Percentiles rank a stretch among this genome's conserved stretches.
Conservation (phyloP, 1,139 yeast species). For the Blastobotrys apis region DNA sequence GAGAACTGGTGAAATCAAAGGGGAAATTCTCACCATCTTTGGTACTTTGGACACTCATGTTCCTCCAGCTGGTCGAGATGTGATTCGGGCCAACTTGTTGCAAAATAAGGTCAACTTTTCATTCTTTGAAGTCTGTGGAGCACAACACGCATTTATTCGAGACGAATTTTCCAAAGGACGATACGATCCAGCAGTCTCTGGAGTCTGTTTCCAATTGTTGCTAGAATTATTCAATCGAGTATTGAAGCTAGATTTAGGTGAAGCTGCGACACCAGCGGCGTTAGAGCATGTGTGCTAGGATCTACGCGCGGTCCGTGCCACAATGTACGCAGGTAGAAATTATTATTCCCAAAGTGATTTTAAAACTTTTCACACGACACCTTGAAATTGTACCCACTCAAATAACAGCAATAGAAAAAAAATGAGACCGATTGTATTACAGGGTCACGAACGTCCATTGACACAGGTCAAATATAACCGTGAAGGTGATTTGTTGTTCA, state of each 20-base stretch:
- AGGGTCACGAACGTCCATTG: slow-evolving; percentile 40
- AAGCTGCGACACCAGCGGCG: slow-evolving; percentile 46
- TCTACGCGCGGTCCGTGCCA: neutral
- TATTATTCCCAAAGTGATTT: too few species aligned
- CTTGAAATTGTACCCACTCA: neutral
- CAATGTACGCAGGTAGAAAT: too few species aligned
- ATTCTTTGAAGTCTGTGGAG: slow-evolving; percentile 70
- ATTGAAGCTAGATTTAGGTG: slow-evolving; percentile 65
- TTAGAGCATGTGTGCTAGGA: slow-evolving; percentile 57
- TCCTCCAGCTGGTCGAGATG: slow-evolving; percentile 71
- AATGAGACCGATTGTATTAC: slow-evolving; percentile 28
- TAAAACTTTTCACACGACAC: neutral
- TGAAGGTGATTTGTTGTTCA: slow-evolving; percentile 91
- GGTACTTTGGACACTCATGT: slow-evolving; percentile 81
- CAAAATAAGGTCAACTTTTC: slow-evolving; percentile 59
- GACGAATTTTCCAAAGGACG: slow-evolving; percentile 77
- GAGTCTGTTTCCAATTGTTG: slow-evolving; percentile 62
- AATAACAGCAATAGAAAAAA: neutral
- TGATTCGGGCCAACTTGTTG: slow-evolving; percentile 61
- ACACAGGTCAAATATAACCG: slow-evolving; percentile 91
- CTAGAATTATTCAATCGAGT: slow-evolving; percentile 66
- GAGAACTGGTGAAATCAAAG: slow-evolving; percentile 40
- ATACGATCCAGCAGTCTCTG: slow-evolving; percentile 71
- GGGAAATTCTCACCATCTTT: slow-evolving; percentile 62
- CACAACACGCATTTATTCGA: slow-evolving; percentile 79